phyloP scores from a whole-genome alignment of 2,329 filamentous ascomycete genomes.

The Calonectria hongkongensis region DNA sequence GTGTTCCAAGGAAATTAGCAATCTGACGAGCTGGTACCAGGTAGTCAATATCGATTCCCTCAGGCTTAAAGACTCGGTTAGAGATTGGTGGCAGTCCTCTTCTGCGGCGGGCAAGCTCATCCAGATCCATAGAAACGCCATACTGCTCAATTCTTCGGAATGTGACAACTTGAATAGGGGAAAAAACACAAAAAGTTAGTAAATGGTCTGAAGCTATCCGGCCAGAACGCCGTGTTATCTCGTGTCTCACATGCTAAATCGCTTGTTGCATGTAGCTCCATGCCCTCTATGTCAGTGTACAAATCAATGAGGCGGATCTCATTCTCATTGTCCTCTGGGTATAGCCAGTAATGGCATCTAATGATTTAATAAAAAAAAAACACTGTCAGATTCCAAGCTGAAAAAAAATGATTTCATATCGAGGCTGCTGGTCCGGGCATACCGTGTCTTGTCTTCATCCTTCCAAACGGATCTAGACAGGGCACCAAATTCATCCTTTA shows the following conservation, averaged over 20 bases:
- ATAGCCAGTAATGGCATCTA: constrained; percentile 20
- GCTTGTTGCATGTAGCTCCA: constrained; percentile 21
- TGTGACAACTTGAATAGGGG: neutral
- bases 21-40: neutral
- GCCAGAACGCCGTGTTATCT: neutral
- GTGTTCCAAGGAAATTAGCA: neutral
- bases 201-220: neutral
- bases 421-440: neutral
- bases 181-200: neutral
- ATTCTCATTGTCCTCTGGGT: constrained; percentile 19
- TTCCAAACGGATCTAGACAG: constrained; percentile 16
- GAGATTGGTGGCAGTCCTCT: neutral
- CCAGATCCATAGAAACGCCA: neutral
- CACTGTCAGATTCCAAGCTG: neutral
- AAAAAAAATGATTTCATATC: neutral
- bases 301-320: constrained; percentile 15
- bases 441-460: constrained; percentile 24
- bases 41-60: constrained; percentile 19
- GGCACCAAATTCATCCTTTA: constrained; percentile 14
- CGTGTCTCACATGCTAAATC: constrained; percentile 23
- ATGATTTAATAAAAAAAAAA: neutral
- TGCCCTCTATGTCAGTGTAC: constrained; percentile 13
- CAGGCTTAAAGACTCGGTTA: neutral
- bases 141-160: constrained; percentile 10
- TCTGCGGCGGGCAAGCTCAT: constrained; percentile 4